Evolutionary conservation across 352 stramenopile genomes (phyloP).

Genomic region (Pythium sp.): DNA sequence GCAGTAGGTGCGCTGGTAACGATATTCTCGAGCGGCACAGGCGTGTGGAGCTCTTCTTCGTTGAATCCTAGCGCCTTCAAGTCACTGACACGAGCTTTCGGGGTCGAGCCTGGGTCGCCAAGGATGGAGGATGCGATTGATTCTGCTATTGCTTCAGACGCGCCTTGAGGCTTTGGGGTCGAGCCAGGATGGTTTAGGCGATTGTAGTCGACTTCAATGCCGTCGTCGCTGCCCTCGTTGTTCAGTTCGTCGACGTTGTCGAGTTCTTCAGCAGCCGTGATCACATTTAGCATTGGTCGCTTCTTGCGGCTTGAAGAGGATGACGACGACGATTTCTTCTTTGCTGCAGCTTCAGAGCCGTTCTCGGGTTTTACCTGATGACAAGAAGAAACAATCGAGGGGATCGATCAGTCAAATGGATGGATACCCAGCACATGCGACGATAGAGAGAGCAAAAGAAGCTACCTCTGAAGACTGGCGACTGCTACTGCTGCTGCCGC

Average conservation of each 20-base stretch:
- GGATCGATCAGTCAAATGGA: not conserved
- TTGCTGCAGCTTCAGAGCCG: not conserved
- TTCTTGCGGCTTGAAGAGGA: conserved; percentile 17
- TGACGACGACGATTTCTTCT: conserved; percentile 12
- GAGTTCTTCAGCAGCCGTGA: conserved; percentile 22
- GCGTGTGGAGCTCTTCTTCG: conserved; percentile 34
- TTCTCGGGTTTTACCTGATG: not conserved
- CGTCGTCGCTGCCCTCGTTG: conserved; percentile 5
- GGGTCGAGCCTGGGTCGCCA: conserved; percentile 61
- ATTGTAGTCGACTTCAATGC: conserved; percentile 40
- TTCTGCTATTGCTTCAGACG: not conserved
- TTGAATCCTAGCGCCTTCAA: conserved; percentile 50
- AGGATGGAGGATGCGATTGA: conserved; percentile 27
- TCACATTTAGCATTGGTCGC: conserved; percentile 43
- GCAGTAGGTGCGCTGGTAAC: not conserved
- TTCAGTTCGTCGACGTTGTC: conserved; percentile 13
- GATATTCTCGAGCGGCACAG: conserved; percentile 14
- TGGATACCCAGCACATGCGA: not conserved
- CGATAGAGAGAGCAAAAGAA: not conserved
- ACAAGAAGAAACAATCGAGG: not conserved
- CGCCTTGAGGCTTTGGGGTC: conserved; percentile 39
- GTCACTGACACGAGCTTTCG: conserved; percentile 44
- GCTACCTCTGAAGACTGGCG: conserved; percentile 8
- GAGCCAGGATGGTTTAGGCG: conserved; percentile 56
- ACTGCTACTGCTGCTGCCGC: conserved; percentile 8